These are phyloP conservation scores for Jacaranda copaia DNA, from an alignment of 257 asterid species.

Conservation along the genomic window DNA sequence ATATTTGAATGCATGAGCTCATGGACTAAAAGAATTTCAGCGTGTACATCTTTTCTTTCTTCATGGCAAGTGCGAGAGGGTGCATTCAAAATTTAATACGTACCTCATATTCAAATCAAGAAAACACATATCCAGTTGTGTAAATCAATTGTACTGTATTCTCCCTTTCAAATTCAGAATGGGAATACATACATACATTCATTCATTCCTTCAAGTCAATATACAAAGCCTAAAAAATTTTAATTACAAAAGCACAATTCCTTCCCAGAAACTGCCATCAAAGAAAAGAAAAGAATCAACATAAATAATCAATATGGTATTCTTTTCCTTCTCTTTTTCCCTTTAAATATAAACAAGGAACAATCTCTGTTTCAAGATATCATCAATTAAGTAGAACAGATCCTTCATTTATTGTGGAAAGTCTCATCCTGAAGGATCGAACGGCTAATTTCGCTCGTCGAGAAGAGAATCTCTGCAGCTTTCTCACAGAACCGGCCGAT, in stretches of 20 bases:
- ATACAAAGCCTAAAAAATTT: neutral
- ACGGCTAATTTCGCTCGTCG: conserved; percentile 69
- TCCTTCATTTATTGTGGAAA: conserved; percentile 74
- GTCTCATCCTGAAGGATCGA: conserved; percentile 56
- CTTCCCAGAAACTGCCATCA: neutral
- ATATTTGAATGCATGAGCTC: too few species aligned
- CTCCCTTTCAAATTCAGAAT: neutral
- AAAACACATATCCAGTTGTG: too few species aligned
- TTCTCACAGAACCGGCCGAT: conserved; percentile 53
- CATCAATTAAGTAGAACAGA: conserved; percentile 43
- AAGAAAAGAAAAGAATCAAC: conserved; percentile 14
- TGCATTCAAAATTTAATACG: too few species aligned
- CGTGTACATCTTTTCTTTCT: too few species aligned
- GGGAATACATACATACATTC: too few species aligned
- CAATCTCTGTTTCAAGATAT: neutral
- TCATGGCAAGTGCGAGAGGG: too few species aligned
- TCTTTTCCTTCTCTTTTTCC: neutral
- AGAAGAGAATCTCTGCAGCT: conserved; percentile 58
- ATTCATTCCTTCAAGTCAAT: too few species aligned
- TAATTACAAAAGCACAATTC: conserved; percentile 31
- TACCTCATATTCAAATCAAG: too few species aligned
- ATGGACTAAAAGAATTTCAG: too few species aligned
- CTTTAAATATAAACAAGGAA: neutral
- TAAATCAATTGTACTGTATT: too few species aligned
- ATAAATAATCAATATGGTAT: neutral